Evolutionary conservation across 305 asterid genomes (phyloP), one percentile per base, ranked within the genome.

Genomic region (Solanum aculeatissimum): DNA sequence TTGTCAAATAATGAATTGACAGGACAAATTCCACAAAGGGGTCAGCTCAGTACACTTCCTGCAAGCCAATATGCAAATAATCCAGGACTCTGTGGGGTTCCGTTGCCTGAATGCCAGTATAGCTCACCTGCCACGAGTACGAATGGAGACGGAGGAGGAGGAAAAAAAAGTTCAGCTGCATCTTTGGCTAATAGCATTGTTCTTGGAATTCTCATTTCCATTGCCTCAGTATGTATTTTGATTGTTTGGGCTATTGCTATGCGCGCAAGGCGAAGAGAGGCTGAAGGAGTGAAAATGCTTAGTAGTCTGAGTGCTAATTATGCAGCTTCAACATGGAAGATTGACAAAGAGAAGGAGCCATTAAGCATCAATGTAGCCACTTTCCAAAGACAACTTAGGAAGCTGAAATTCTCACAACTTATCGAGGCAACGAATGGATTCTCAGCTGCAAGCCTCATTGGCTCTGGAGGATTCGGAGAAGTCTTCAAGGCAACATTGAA

Each of bases 341-440:
- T 95, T 9, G 99, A 95, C 91, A 95, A 92, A 92, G 99, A 95
- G 91, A 95, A 91, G 72, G 99, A 95, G 88, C 99, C 99, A 3
- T 25, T 94, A 85, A 95, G 99, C 90, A 95, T 95, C 71, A 95
- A 95, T 23, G 97, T 95, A 0, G 99, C 99, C 10, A 94, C 99
- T 1, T 95, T 95, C 7, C 98, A 95, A 53, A 87, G 97, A 57
- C 93, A 94, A 35, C 83, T 95, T 32, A 87, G 96, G 86, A 95
- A 95, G 83, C 91, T 95, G 16, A 94, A 91, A 42, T 95, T 95
- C 86, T 94, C 99, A 0, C 98, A 95, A 60, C 87, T 95, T 38
- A 93, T 95, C 7, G 99, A 94, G 85, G 97, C 99, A 6, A 94
- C 99, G 0, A 93, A 95, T 54, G 99, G 99, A 1, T 95, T 95